phyloP scores from a whole-genome alignment of 192 early-diverging fungal genomes.

The Globomyces pollinis-pini region DNA sequence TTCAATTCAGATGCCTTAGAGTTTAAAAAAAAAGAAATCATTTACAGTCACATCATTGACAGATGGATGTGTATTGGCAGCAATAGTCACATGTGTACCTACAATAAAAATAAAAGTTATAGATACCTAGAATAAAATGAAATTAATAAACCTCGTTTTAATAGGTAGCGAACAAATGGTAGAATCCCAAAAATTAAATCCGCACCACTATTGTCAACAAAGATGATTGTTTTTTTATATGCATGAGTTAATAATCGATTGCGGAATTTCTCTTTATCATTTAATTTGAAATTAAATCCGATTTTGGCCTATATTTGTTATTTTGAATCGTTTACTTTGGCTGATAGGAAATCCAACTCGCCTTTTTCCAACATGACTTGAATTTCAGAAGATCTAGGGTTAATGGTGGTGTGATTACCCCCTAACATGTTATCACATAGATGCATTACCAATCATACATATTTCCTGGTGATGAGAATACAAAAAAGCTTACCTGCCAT shows the following conservation, averaged over 20 bases:
- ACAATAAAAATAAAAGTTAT: no score
- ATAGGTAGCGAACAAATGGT: constrained; percentile 64
- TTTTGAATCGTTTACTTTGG: constrained; percentile 14
- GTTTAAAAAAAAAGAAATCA: no score
- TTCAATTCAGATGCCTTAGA: not conserved
- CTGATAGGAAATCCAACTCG: constrained; percentile 50
- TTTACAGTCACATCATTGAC: constrained; percentile 74
- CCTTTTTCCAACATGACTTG: constrained; percentile 49
- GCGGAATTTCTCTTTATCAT: constrained; percentile 38
- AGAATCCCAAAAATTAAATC: constrained; percentile 73
- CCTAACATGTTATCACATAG: no score
- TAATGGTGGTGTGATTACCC: no score
- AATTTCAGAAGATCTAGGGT: constrained; percentile 44
- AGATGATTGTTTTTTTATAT: constrained; percentile 61
- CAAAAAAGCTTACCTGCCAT: no score
- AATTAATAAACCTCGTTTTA: no score
- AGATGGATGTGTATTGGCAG: constrained; percentile 66
- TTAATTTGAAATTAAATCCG: constrained; percentile 32
- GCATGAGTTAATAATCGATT: constrained; percentile 17
- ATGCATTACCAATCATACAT: constrained; percentile 84
- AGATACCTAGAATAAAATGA: no score
- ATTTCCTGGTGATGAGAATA: no score
- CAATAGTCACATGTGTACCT: constrained; percentile 56
- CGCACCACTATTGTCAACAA: constrained; percentile 77
- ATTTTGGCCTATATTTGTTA: constrained; percentile 21